Evolutionary conservation across 441 rosid species (phyloP).

Genomic region (Gossypium davidsonii): DNA sequence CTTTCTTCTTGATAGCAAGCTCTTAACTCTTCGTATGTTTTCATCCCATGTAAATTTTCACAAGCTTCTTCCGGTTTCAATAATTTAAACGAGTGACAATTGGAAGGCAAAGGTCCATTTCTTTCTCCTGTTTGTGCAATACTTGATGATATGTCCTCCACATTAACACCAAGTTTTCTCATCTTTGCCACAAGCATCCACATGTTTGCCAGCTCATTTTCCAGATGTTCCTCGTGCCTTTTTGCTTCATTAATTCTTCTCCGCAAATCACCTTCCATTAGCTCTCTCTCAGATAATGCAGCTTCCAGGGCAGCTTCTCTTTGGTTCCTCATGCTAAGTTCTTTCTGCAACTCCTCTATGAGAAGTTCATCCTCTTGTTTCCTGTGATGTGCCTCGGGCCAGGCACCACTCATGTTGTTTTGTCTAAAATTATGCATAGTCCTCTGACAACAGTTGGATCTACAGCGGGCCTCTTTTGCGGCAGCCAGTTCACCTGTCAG

Average conservation of each 20-base stretch:
- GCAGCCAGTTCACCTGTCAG: conserved; percentile 48
- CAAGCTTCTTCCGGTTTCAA: conserved; percentile 24
- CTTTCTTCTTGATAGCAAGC: conserved; percentile 38
- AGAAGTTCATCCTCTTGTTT: conserved; percentile 27
- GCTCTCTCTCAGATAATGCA: conserved; percentile 36
- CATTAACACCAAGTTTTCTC: conserved; percentile 31
- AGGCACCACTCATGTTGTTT: conserved; percentile 19
- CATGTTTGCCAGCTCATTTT: conserved; percentile 59
- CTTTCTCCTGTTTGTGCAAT: conserved; percentile 21
- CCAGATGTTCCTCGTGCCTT: conserved; percentile 44
- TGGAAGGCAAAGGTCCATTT: conserved; percentile 28
- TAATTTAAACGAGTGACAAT: conserved; percentile 19
- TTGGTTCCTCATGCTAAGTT: conserved; percentile 33
- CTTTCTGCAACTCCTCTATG: conserved; percentile 42
- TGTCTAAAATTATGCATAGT: conserved; percentile 29
- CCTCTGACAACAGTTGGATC: conserved; percentile 28
- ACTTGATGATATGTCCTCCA: conserved; percentile 25
- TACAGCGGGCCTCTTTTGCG: conserved; percentile 31
- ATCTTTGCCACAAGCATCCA: conserved; percentile 54
- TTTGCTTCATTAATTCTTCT: conserved; percentile 48
- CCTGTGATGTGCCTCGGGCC: conserved; percentile 24
- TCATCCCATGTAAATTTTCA: conserved; percentile 25
- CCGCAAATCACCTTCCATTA: conserved; percentile 34
- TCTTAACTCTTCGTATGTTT: conserved; percentile 29
- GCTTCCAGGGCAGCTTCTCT: conserved; percentile 41